Percentiles rank a stretch among this genome's conserved stretches.
These are phyloP conservation scores for Peziza echinospora DNA, from an alignment of 495 filamentous ascomycete species.

Conservation along the genomic window DNA sequence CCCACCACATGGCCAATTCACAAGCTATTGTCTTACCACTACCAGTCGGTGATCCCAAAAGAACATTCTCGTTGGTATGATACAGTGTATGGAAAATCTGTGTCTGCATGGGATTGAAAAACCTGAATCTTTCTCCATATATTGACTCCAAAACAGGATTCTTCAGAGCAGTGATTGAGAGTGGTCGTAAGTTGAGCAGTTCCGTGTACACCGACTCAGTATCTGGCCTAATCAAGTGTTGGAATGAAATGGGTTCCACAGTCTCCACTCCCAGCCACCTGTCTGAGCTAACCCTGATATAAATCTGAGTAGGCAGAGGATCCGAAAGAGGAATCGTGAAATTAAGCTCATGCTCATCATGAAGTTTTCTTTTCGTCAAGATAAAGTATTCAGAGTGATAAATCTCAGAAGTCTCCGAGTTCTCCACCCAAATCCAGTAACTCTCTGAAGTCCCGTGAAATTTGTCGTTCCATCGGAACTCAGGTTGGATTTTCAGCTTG, in stretches of 20 bases:
- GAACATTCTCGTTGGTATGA: constrained; percentile 71
- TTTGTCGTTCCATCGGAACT: constrained; percentile 92
- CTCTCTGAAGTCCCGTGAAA: constrained; percentile 85
- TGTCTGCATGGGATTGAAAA: constrained; percentile 98
- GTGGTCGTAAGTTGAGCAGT: constrained; percentile 71
- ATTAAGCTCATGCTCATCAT: constrained; percentile 88
- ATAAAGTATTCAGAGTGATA: constrained; percentile 98
- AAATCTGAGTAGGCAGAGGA: constrained; percentile 82
- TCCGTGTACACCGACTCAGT: constrained; percentile 96
- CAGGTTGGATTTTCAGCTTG: constrained; percentile 60
- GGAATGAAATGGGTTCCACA: constrained; percentile 83
- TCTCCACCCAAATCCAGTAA: constrained; percentile 98
- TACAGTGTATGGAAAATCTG: constrained; percentile 94
- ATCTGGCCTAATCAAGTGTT: constrained; percentile 90
- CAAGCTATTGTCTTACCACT: constrained; percentile 92
- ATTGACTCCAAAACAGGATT: constrained; percentile 72
- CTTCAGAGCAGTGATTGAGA: constrained; percentile 72
- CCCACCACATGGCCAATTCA: constrained; percentile 99
- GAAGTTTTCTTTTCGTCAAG: constrained; percentile 62
- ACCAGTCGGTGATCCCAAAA: constrained; percentile 91
- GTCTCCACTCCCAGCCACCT: constrained; percentile 96
- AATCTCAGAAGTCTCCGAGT: constrained; percentile 91
- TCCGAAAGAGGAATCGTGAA: constrained; percentile 93
- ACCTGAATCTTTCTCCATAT: constrained; percentile 71
- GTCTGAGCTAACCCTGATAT: constrained; percentile 82